Conservation (phyloP, 106 monocot genomes). For the Hemerocallis citrina region DNA sequence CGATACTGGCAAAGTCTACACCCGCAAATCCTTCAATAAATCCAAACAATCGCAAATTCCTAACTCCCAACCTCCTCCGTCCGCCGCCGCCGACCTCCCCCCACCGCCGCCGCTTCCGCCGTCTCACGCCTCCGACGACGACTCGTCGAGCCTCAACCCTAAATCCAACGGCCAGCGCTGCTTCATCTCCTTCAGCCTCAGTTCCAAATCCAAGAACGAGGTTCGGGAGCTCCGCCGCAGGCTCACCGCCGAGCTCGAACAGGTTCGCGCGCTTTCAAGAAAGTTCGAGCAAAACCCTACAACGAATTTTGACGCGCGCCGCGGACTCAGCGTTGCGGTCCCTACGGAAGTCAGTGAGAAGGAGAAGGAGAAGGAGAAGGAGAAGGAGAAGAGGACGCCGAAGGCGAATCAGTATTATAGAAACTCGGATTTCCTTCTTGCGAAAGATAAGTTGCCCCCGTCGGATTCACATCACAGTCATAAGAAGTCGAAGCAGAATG, state of each 20-base stretch:
- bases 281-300: slow-evolving; percentile 43
- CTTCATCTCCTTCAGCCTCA: slow-evolving; percentile 30
- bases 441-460: slow-evolving; percentile 50
- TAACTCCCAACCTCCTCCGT: not conserved
- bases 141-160: slow-evolving; percentile 28
- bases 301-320: slow-evolving; percentile 10
- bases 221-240: slow-evolving; percentile 41
- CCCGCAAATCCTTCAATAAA: slow-evolving; percentile 64
- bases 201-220: slow-evolving; percentile 43
- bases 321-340: slow-evolving; percentile 32
- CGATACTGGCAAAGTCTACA: slow-evolving; percentile 63
- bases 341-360: slow-evolving; percentile 12
- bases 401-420: slow-evolving; percentile 62
- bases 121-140: slow-evolving; percentile 19
- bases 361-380: not conserved
- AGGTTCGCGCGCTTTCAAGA: slow-evolving; percentile 34
- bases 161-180: slow-evolving; percentile 4
- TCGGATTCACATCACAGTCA: slow-evolving; percentile 13
- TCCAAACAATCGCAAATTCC: slow-evolving; percentile 5
- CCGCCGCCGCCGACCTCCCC: slow-evolving; percentile 1
- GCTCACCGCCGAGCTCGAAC: slow-evolving; percentile 67
- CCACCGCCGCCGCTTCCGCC: not conserved
- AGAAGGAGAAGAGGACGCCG: slow-evolving; percentile 62
- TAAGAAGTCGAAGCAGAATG: slow-evolving; percentile 47
- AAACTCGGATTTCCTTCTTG: slow-evolving; percentile 62